Evolutionary conservation across 768 basidiomycete genomes (phyloP), one percentile per base, ranked within the genome.

Genomic region (Xanthoconium purpureum): DNA sequence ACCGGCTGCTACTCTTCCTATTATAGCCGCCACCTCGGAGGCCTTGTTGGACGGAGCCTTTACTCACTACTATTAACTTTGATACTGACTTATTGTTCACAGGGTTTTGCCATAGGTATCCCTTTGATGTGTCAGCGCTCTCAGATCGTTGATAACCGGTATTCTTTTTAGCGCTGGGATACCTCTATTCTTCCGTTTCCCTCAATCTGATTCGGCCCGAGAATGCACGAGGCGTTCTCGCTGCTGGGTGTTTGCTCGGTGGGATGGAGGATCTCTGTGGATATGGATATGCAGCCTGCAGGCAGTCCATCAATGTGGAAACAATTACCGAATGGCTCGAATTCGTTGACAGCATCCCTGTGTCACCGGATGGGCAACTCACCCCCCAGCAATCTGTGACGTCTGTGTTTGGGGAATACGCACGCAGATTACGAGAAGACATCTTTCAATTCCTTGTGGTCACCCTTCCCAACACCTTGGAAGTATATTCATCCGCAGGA

Each of bases 241-340:
- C 92, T 45, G 88, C 91, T 44, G 89, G 88, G 14, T 91, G 86
- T 72, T 77, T 93, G 35, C 81, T 94, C 44, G 91, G 90, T 50
- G 91, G 90, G 43, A 89, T 94, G 88, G 84, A 92, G 44, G 90
- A 94, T 36, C 77, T 95, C 36, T 88, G 86, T 72, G 80, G 80
- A 60, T 87, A 87, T 65, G 83, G 93, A 20, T 94, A 94, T 71
- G 82, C 84, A 51, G 75, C 84, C 47, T 92, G 89, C 77, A 81
- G 83, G 63, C 83, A 81, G 56, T 89, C 88, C 39, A 86, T 96
- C 74, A 80, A 78, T 44, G 78, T 87, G 63, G 85, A 89, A 55
- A 90, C 84, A 45, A 85, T 95, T 66, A 69, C 79, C 47, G 79
- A 80, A 48, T 94, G 91, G 89, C 78, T 94, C 38, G 78, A 85